Evolutionary conservation across 2,329 filamentous ascomycete genomes (phyloP).

Genomic region (Stagonosporopsis cucurbitacearum): DNA sequence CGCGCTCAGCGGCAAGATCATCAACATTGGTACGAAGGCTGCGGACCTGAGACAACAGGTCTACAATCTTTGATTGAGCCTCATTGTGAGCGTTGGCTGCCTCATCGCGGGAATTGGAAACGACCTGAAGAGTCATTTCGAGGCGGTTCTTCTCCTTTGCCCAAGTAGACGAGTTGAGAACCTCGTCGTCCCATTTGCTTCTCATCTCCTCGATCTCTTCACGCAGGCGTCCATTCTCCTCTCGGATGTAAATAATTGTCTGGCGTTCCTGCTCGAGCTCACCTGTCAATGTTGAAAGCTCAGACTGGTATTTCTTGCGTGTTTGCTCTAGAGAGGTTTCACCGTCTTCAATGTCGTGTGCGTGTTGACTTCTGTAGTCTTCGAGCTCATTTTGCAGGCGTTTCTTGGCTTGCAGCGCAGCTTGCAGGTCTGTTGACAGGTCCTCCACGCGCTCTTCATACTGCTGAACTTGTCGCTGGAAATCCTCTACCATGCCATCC

Average conservation of each 20-base stretch:
- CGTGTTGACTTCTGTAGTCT: conserved; percentile 92
- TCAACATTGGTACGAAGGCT: conserved; percentile 83
- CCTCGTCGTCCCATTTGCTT: conserved; percentile 97
- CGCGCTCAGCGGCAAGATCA: conserved; percentile 83
- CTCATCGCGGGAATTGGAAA: conserved; percentile 91
- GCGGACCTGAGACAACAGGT: conserved; percentile 86
- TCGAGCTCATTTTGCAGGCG: conserved; percentile 95
- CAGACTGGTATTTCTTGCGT: conserved; percentile 93
- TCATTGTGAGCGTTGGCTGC: conserved; percentile 93
- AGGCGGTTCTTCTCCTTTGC: conserved; percentile 95
- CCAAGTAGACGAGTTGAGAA: conserved; percentile 97
- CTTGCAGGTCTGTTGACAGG: conserved; percentile 85
- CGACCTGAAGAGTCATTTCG: conserved; percentile 85
- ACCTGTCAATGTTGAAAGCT: conserved; percentile 86
- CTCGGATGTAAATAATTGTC: conserved; percentile 81
- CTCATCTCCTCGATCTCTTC: conserved; percentile 95
- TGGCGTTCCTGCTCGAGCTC: conserved; percentile 94
- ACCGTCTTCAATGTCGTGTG: conserved; percentile 96
- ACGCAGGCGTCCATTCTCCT: conserved; percentile 85
- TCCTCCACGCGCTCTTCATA: conserved; percentile 93
- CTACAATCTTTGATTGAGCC: conserved; percentile 90
- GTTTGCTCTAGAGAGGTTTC: conserved; percentile 96
- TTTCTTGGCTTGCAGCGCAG: conserved; percentile 86
- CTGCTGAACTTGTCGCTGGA: conserved; percentile 87
- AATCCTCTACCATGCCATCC: conserved; percentile 84